Conservation (phyloP, 2,329 filamentous ascomycete species). For the Bimuria novae-zelandiae region DNA sequence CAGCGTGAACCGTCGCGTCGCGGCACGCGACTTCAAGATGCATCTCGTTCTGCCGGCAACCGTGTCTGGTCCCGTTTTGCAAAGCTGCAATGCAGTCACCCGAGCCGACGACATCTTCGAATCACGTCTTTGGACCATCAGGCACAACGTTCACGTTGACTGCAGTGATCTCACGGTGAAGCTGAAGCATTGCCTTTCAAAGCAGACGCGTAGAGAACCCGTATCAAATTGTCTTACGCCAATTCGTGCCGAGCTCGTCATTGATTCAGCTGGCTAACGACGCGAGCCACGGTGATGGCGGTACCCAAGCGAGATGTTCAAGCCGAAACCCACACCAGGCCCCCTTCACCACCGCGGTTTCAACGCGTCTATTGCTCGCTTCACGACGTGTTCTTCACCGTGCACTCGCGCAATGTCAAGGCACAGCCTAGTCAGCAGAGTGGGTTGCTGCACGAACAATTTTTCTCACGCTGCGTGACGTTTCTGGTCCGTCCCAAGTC, state of each 20-base stretch:
- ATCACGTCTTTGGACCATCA: background rate
- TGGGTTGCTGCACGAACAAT: slow-evolving; percentile 31
- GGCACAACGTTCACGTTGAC: background rate
- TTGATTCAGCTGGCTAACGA: background rate
- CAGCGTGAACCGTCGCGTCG: background rate
- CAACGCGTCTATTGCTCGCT: slow-evolving; percentile 42
- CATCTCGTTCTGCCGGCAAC: slow-evolving; percentile 7
- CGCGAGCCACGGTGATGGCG: background rate
- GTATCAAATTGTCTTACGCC: background rate
- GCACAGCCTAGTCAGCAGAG: slow-evolving; percentile 9
- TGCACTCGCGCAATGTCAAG: slow-evolving; percentile 1
- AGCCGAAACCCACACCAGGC: slow-evolving; percentile 17
- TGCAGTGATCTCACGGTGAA: slow-evolving; percentile 3
- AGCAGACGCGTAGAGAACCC: background rate
- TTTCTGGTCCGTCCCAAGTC: slow-evolving; percentile 17
- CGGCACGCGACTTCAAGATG: background rate
- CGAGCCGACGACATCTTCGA: slow-evolving; percentile 12
- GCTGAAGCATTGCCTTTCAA: background rate
- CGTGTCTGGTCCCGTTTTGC: slow-evolving; percentile 13
- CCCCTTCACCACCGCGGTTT: slow-evolving; percentile 24
- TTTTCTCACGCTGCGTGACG: slow-evolving; percentile 35
- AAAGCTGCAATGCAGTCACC: slow-evolving; percentile 13
- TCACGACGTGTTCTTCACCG: slow-evolving; percentile 9
- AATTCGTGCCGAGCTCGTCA: background rate
- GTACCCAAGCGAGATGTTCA: slow-evolving; percentile 3